These are phyloP conservation scores for Adenanthera pavonina DNA, from an alignment of 306 rosid species.

Conservation along the genomic window DNA sequence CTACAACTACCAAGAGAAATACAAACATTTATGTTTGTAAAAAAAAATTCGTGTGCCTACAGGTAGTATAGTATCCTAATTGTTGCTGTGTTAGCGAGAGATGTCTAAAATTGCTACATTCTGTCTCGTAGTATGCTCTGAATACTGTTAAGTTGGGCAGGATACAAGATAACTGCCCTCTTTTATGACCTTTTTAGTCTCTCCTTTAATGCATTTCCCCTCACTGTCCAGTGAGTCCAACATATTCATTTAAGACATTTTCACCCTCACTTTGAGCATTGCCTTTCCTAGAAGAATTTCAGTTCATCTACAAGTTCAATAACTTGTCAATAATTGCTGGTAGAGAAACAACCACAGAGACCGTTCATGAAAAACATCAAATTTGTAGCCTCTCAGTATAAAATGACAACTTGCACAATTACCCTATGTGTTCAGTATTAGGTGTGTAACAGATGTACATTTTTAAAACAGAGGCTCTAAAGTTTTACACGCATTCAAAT, in stretches of 20 bases:
- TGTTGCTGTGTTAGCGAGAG: background rate
- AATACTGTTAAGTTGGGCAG: background rate
- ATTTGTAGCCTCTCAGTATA: slow-evolving; percentile 17
- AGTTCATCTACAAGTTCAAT: background rate
- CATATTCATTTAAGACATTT: slow-evolving; percentile 5
- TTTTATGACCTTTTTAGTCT: too few relatives aligned
- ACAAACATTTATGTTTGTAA: slow-evolving; percentile 2
- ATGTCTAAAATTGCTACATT: background rate
- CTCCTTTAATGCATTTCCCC: too few relatives aligned
- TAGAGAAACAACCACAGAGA: slow-evolving; percentile 30
- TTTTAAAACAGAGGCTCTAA: background rate
- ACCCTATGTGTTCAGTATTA: slow-evolving; percentile 2
- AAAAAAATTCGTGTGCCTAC: slow-evolving; percentile 1
- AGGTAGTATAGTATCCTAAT: background rate
- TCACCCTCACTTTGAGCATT: background rate
- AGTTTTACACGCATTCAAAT: too few relatives aligned
- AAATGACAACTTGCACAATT: slow-evolving; percentile 16
- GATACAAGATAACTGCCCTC: background rate
- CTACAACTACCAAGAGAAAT: background rate
- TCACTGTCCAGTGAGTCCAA: too few relatives aligned
- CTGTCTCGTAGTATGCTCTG: background rate
- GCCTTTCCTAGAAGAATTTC: slow-evolving; percentile 13
- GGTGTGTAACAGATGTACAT: slow-evolving; percentile 23
- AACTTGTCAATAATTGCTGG: slow-evolving; percentile 23
- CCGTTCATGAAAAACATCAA: slow-evolving; percentile 31